Evolutionary conservation across 805 yeast genomes (phyloP).

Genomic region (Cyberlindnera sargentensis): DNA sequence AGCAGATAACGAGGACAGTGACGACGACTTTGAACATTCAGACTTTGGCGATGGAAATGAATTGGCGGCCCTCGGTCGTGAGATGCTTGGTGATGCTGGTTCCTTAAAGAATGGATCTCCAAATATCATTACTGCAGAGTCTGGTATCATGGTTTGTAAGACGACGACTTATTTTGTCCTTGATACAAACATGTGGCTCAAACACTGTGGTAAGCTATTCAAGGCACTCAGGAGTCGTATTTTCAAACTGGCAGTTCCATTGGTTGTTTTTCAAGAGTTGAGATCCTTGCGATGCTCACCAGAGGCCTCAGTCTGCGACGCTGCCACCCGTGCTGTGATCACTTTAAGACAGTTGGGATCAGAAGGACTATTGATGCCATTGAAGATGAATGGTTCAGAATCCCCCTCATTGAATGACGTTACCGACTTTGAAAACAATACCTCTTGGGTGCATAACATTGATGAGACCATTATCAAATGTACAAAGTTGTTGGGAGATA

Average conservation of each 20-base stretch:
- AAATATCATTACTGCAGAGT: conserved; percentile 8
- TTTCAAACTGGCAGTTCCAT: conserved; percentile 56
- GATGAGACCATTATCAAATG: conserved; percentile 43
- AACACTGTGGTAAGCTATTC: conserved; percentile 70
- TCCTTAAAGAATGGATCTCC: conserved; percentile 1
- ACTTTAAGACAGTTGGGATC: conserved; percentile 60
- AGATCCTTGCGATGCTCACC: conserved; percentile 63
- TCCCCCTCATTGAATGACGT: conserved; percentile 68
- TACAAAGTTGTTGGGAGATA: conserved; percentile 6
- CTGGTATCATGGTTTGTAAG: conserved; percentile 11
- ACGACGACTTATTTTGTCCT: conserved; percentile 31
- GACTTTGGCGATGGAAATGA: conserved; percentile 3
- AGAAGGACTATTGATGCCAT: conserved; percentile 48
- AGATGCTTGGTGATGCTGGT: background rate
- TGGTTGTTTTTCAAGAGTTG: conserved; percentile 73
- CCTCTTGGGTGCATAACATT: conserved; percentile 64
- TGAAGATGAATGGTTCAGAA: conserved; percentile 62
- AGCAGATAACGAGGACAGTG: conserved; percentile 7
- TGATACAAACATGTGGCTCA: conserved; percentile 77
- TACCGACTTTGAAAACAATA: conserved; percentile 64
- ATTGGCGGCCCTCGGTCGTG: conserved; percentile 6
- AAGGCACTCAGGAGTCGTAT: conserved; percentile 58
- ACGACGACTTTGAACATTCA: background rate
- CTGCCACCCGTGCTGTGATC: conserved; percentile 75
- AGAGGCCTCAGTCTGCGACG: conserved; percentile 69